These are phyloP conservation scores for Boletus sp. DNA, from an alignment of 768 basidiomycete species.

Conservation along the genomic window DNA sequence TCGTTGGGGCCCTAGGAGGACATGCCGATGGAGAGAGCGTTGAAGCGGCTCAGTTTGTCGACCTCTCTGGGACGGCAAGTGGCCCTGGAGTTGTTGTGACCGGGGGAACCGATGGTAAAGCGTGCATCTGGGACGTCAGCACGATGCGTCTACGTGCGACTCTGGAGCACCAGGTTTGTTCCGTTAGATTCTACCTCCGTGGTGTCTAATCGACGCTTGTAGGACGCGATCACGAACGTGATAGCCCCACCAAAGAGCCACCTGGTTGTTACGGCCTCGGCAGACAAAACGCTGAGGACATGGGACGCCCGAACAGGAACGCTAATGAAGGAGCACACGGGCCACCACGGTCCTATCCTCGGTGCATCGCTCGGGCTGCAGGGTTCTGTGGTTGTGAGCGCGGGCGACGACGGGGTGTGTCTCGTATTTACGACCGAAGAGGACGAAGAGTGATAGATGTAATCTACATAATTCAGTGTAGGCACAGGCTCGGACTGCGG, in stretches of 20 bases:
- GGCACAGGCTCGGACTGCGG: not conserved
- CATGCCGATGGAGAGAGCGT: constrained; percentile 88
- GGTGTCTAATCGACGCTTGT: constrained; percentile 8
- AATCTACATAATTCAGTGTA: not conserved
- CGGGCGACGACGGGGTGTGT: constrained; percentile 86
- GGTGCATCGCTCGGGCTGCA: constrained; percentile 67
- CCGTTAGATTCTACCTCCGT: not conserved
- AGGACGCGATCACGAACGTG: constrained; percentile 89
- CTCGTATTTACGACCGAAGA: constrained; percentile 73
- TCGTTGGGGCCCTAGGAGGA: constrained; percentile 74
- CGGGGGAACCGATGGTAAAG: constrained; percentile 92
- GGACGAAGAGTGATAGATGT: constrained; percentile 9
- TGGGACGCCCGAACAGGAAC: constrained; percentile 91
- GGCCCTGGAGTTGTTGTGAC: constrained; percentile 67
- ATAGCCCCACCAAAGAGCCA: constrained; percentile 71
- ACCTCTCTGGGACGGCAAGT: constrained; percentile 56
- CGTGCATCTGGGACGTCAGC: constrained; percentile 90
- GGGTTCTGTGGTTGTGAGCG: constrained; percentile 79
- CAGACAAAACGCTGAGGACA: constrained; percentile 81
- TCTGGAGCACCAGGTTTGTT: constrained; percentile 73
- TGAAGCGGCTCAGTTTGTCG: constrained; percentile 82
- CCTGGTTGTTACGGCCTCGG: constrained; percentile 81
- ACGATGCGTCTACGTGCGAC: constrained; percentile 84
- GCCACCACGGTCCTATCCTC: constrained; percentile 78
- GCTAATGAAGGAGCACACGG: constrained; percentile 75